phyloP scores from a whole-genome alignment of 352 stramenopile genomes.

The Pythium volutum region DNA sequence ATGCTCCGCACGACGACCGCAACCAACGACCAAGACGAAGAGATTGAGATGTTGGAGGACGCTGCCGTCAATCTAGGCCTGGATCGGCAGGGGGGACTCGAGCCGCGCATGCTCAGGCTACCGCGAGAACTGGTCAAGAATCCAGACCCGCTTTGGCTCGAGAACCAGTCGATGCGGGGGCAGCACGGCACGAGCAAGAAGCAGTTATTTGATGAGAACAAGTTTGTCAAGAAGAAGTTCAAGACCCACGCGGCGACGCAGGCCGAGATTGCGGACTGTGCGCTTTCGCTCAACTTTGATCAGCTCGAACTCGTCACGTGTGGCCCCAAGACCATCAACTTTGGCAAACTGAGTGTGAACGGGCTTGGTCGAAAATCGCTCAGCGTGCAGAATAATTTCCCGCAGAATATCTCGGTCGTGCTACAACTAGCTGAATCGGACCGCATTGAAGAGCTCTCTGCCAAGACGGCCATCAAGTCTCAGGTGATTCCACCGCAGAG shows the following conservation, averaged over 20 bases:
- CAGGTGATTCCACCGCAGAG: conserved; percentile 84
- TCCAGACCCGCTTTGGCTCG: conserved; percentile 70
- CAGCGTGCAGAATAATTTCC: conserved; percentile 87
- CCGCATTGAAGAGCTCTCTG: conserved; percentile 52
- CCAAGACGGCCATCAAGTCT: conserved; percentile 50
- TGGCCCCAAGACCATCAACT: conserved; percentile 88
- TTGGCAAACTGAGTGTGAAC: conserved; percentile 89
- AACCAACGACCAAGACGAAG: conserved; percentile 33
- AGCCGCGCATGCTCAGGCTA: conserved; percentile 41
- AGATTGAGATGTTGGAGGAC: conserved; percentile 48
- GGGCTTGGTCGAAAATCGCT: conserved; percentile 75
- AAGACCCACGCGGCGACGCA: conserved; percentile 85
- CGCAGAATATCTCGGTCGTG: conserved; percentile 75
- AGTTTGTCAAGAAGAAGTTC: conserved; percentile 92
- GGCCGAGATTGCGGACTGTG: conserved; percentile 88
- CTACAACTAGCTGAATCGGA: conserved; percentile 45
- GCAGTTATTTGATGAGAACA: conserved; percentile 79
- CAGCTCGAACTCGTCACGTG: conserved; percentile 66
- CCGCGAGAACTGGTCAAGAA: conserved; percentile 32
- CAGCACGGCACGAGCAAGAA: conserved; percentile 32
- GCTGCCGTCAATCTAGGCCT: conserved; percentile 39
- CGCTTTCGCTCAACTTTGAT: conserved; percentile 56
- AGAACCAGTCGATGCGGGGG: conserved; percentile 22
- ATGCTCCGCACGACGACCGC: conserved; percentile 33
- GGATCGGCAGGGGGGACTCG: conserved; percentile 47